Evolutionary conservation across 1,284 basidiomycete species (phyloP).

Genomic region (Phenoliferia sp.): DNA sequence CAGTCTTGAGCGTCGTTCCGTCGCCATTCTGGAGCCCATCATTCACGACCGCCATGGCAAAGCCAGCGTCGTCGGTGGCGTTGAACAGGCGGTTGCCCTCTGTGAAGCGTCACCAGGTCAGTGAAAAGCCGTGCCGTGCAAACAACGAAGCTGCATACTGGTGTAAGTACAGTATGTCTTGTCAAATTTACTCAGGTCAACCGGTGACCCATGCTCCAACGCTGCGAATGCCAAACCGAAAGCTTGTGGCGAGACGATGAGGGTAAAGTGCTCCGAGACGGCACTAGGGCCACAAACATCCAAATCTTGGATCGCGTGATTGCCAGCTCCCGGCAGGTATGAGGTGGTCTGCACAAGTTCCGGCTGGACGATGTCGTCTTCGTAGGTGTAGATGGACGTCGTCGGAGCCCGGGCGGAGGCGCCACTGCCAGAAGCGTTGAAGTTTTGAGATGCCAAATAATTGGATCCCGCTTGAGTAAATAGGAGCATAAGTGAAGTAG

Average conservation of each 20-base stretch:
- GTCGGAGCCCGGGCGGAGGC: slow-evolving; percentile 38
- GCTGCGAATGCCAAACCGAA: slow-evolving; percentile 21
- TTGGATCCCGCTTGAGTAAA: slow-evolving; percentile 19
- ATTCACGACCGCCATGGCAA: no score
- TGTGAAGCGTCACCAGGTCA: neutral
- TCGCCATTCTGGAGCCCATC: no score
- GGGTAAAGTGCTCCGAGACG: slow-evolving; percentile 22
- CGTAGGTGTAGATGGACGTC: neutral
- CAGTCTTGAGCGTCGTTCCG: no score
- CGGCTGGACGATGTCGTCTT: slow-evolving; percentile 25
- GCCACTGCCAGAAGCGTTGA: slow-evolving; percentile 3
- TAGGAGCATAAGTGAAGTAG: neutral
- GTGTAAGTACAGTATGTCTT: slow-evolving; percentile 1
- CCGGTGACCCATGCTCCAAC: slow-evolving; percentile 1
- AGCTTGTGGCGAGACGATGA: slow-evolving; percentile 22
- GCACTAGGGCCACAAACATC: slow-evolving; percentile 22
- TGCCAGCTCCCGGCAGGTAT: slow-evolving; percentile 19
- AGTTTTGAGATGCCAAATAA: slow-evolving; percentile 37
- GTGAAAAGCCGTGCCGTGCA: neutral
- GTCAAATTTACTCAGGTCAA: neutral
- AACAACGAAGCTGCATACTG: neutral
- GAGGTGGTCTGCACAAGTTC: slow-evolving; percentile 24
- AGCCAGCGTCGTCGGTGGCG: no score
- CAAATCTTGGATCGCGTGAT: slow-evolving; percentile 25
- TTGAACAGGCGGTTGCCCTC: neutral